Percentiles rank a stretch among this genome's conserved stretches.
phyloP scores from a whole-genome alignment of 2,329 filamentous ascomycete species.

The Coniochaeta pulveracea region DNA sequence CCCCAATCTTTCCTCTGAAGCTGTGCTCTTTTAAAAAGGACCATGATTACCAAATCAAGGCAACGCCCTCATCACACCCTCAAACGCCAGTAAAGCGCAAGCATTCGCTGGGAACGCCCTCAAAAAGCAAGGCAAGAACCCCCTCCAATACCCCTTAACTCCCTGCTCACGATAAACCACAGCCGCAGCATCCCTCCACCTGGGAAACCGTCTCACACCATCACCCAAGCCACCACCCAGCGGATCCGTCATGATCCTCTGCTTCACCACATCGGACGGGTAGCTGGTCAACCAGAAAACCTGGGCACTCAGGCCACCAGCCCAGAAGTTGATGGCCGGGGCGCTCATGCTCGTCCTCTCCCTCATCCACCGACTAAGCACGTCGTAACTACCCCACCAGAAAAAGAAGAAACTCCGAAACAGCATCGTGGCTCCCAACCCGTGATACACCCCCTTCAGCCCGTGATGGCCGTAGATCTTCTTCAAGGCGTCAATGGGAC shows the following conservation, averaged over 20 bases:
- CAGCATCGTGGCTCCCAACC: conserved; percentile 70
- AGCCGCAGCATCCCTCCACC: conserved; percentile 70
- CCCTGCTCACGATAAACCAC: conserved; percentile 70
- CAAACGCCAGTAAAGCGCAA: conserved; percentile 85
- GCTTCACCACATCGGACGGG: conserved; percentile 88
- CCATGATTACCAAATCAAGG: too few species aligned
- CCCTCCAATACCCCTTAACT: conserved; percentile 76
- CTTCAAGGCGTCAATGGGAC: conserved; percentile 71
- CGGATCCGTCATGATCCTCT: conserved; percentile 93
- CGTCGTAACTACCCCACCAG: conserved; percentile 95
- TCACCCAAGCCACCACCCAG: conserved; percentile 60
- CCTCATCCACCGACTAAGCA: conserved; percentile 60
- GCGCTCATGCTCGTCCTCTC: conserved; percentile 58
- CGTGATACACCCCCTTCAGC: conserved; percentile 71
- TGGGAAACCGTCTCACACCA: conserved; percentile 54
- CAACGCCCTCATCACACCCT: conserved; percentile 70
- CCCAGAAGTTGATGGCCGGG: conserved; percentile 92
- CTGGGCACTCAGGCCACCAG: conserved; percentile 84
- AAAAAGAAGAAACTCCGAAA: conserved; percentile 94
- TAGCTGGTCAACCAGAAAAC: conserved; percentile 92
- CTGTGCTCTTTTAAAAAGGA: too few species aligned
- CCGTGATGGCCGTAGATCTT: conserved; percentile 67
- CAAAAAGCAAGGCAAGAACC: conserved; percentile 87
- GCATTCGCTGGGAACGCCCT: conserved; percentile 94
- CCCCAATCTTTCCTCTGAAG: too few species aligned